Conservation (phyloP, 768 basidiomycete species). For the Porphyrellus cyaneotinctus region DNA sequence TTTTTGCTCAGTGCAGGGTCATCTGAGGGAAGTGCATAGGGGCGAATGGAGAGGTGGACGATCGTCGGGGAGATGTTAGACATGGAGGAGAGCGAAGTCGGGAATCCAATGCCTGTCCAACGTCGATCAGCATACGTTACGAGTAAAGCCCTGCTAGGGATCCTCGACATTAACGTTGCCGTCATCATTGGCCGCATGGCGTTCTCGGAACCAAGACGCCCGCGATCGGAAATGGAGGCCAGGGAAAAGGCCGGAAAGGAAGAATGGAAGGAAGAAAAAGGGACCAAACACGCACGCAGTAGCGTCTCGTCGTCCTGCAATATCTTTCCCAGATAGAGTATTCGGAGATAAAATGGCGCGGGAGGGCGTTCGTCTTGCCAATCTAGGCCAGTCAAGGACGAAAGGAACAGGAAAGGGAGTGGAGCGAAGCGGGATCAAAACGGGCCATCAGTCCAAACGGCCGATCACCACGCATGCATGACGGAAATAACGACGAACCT, state of each 20-base stretch:
- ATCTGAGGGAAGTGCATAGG: conserved; percentile 48
- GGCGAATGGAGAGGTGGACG: conserved; percentile 70
- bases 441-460: conserved; percentile 1
- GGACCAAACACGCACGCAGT: conserved; percentile 43
- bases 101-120: conserved; percentile 30
- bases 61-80: conserved; percentile 48
- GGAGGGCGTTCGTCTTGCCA: conserved; percentile 80
- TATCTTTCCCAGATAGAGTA: conserved; percentile 74
- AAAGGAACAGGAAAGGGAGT: neutral
- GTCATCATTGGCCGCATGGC: neutral
- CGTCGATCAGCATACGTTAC: conserved; percentile 4
- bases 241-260: neutral
- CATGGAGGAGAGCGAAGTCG: conserved; percentile 27
- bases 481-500: conserved; percentile 38
- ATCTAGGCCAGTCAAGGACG: conserved; percentile 36
- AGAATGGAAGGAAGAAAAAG: neutral
- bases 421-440: neutral
- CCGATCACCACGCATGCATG: conserved; percentile 12
- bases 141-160: neutral
- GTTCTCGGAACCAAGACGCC: neutral
- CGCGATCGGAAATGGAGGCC: neutral
- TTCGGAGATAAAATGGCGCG: conserved; percentile 69
- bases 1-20: conserved; percentile 57
- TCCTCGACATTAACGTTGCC: neutral
- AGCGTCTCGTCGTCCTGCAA: conserved; percentile 83